These are phyloP conservation scores for Ormosia semicastrata DNA, from an alignment of 306 rosid genomes.

Conservation along the genomic window DNA sequence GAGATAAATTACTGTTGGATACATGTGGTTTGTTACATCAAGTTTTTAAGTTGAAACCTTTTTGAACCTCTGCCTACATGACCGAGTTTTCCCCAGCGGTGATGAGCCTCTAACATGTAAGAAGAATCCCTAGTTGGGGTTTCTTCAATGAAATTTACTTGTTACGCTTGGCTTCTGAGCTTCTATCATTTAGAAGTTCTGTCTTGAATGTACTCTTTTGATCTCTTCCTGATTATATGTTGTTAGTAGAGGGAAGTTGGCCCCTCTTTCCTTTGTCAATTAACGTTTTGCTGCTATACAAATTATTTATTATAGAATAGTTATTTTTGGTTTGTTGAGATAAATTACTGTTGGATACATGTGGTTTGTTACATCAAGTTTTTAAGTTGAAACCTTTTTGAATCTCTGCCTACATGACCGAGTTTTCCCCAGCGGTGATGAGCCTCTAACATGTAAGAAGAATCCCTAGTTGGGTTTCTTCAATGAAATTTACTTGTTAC, in stretches of 20 bases:
- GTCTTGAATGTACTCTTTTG: neutral
- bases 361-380: neutral
- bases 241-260: neutral
- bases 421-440: constrained; percentile 26
- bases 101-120: constrained; percentile 58
- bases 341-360: neutral
- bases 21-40: neutral
- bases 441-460: constrained; percentile 55
- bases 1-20: neutral
- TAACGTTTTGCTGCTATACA: neutral
- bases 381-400: neutral
- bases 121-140: constrained; percentile 20
- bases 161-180: constrained; percentile 77
- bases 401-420: neutral
- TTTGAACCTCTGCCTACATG: neutral
- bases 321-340: neutral
- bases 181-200: neutral
- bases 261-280: neutral
- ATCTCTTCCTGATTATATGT: neutral
- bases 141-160: constrained; percentile 45
- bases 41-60: neutral
- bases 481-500: constrained; percentile 50
- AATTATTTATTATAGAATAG: neutral
- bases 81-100: neutral
- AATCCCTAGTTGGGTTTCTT: constrained; percentile 22